Percentiles rank a stretch among this genome's conserved stretches.
phyloP scores from a whole-genome alignment of 1,139 yeast species.

The Suhomyces kunorum region DNA sequence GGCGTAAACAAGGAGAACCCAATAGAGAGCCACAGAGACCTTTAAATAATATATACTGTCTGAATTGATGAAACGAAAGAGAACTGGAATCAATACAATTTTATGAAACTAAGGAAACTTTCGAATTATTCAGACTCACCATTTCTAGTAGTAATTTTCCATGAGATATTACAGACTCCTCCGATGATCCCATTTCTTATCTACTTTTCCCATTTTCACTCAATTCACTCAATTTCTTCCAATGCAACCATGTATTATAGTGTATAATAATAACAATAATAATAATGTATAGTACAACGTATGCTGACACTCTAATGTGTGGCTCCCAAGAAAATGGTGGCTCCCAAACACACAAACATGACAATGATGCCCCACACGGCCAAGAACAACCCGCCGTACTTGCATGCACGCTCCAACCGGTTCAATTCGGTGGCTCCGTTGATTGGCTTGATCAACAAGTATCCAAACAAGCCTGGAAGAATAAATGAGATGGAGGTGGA shows the following conservation, averaged over 20 bases:
- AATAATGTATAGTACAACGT: conserved; percentile 2
- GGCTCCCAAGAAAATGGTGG: conserved; percentile 68
- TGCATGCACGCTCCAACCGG: conserved; percentile 44
- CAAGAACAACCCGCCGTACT: conserved; percentile 60
- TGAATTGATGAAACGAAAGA: too few species aligned
- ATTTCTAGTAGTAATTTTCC: too few species aligned
- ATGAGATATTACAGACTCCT: too few species aligned
- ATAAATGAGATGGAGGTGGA: conserved; percentile 92
- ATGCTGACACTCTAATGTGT: conserved; percentile 34
- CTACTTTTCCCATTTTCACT: not conserved
- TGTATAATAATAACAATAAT: conserved; percentile 8
- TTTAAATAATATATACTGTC: too few species aligned
- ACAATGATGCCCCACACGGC: conserved; percentile 76
- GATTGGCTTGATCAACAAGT: conserved; percentile 55
- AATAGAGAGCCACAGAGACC: too few species aligned
- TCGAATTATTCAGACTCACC: too few species aligned
- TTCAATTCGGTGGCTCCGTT: conserved; percentile 39
- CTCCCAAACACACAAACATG: conserved; percentile 75
- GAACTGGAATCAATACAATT: too few species aligned
- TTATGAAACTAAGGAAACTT: too few species aligned
- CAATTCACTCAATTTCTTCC: not conserved
- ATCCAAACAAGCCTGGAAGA: conserved; percentile 89
- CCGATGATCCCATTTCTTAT: too few species aligned
- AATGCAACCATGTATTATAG: conserved; percentile 6
- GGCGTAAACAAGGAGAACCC: too few species aligned